Base-by-base conservation (phyloP, 345 rosid genomes). In the Eutrema yunnanense region DNA sequence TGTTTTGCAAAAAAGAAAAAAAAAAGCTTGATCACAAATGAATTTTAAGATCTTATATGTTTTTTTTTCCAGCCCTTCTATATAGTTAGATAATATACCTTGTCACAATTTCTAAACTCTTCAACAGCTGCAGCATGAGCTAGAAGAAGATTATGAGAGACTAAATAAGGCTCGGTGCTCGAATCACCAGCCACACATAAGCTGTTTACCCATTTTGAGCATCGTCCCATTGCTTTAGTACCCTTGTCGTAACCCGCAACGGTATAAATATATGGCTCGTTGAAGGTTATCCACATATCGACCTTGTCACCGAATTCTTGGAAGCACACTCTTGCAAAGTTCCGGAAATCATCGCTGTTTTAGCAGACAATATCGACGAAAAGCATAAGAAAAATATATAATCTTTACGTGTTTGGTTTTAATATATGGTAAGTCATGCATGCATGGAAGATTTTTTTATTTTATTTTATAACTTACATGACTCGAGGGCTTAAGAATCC, bases 251-350 rank as follows among this genome's bases (percentile, higher is more conserved):
- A 79, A 11, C 81, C 82, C n/a, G 80, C 33, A 34, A 60, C 71
- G 10, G 75, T 73, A 47, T 52, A 75, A 27, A 54, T 34, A 50
- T 32, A 70, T 69, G 88, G 88, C 14, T 85, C 85, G 29, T 82
- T 85, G 46, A 85, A 44, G 2, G 86, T 83, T 34, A 63, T 72
- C 86, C 88, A 83, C 55, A 77, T 78, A 32, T 73, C 65, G 0
- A 85, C 86, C 33, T 75, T 69, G 27, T 83, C 85, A 4, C 88
- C 86, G 38, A 83, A 83, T 9, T 79, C 73, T 29, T 78, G 9
- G 44, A 85, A 85, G 22, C 88, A 85, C 3, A 78, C 16, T 29
- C 65, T 72, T 0, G 78, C 69, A 10, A 6, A 74, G 55, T 74
- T 43, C 12, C 62, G 37, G 26, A 67, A 74, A 43, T 74, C 78